Percentiles rank a stretch among this genome's conserved stretches.
Evolutionary conservation across 2,329 filamentous ascomycete genomes (phyloP).

Genomic region (Rhexocercosporidium sp.): DNA sequence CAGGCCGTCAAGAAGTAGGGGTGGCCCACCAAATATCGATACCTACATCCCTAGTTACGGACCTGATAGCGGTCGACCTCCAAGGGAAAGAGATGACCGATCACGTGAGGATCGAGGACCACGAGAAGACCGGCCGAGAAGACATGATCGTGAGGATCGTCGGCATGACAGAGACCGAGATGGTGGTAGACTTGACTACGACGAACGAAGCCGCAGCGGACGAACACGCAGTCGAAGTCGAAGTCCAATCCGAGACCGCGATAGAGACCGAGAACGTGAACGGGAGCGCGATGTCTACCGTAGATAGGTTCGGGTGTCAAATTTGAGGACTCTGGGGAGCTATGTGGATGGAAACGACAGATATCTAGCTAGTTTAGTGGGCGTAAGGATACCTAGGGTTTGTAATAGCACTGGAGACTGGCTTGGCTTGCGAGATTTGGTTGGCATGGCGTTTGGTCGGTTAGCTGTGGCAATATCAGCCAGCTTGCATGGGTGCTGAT

Average conservation of each 20-base stretch:
- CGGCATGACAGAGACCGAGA: constrained; percentile 46
- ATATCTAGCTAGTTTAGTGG: neutral
- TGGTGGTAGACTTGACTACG: constrained; percentile 44
- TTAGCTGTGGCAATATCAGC: neutral
- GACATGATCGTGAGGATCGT: constrained; percentile 45
- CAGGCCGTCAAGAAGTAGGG: constrained; percentile 34
- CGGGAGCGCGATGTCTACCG: constrained; percentile 33
- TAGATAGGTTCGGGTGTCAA: constrained; percentile 20
- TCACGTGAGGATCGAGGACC: constrained; percentile 45
- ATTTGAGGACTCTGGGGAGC: neutral
- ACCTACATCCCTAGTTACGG: constrained; percentile 57
- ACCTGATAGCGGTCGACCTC: constrained; percentile 41
- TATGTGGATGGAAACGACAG: neutral
- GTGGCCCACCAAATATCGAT: constrained; percentile 45
- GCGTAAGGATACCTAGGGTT: constrained; percentile 8
- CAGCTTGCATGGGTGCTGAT: neutral
- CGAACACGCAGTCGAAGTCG: constrained; percentile 51
- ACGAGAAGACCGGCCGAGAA: constrained; percentile 28
- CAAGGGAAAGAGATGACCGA: constrained; percentile 46
- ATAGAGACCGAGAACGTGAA: constrained; percentile 42
- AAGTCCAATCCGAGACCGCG: constrained; percentile 47
- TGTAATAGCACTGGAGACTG: constrained; percentile 1
- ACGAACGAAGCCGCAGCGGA: constrained; percentile 42
- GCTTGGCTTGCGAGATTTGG: constrained; percentile 4
- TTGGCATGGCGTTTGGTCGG: constrained; percentile 6